Percentiles rank a stretch among this genome's conserved stretches.
These are phyloP conservation scores for Earliella scabrosa DNA, from an alignment of 1,284 basidiomycete genomes.

Conservation along the genomic window DNA sequence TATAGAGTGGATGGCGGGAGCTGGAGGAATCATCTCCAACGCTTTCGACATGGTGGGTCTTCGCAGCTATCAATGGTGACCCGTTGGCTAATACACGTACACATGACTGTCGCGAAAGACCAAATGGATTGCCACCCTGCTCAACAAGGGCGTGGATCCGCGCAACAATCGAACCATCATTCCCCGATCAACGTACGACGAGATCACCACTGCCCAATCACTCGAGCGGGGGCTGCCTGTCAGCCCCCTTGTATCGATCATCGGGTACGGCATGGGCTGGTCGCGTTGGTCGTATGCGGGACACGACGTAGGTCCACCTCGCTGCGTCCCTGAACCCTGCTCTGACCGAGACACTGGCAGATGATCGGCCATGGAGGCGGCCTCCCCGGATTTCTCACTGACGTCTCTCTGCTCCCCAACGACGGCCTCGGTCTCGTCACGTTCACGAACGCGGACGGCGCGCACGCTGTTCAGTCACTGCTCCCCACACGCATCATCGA, in stretches of 20 bases:
- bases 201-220: slow-evolving; percentile 40
- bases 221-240: slow-evolving; percentile 12
- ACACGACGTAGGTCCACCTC: slow-evolving; percentile 18
- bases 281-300: slow-evolving; percentile 11
- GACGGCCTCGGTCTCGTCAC: slow-evolving; percentile 45
- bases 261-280: slow-evolving; percentile 44
- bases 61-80: too few relatives aligned
- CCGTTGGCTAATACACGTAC: too few relatives aligned
- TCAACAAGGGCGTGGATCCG: slow-evolving; percentile 48
- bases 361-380: slow-evolving; percentile 26
- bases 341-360: slow-evolving; percentile 8
- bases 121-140: slow-evolving; percentile 47
- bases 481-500: slow-evolving; percentile 28
- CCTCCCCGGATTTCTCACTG: slow-evolving; percentile 41
- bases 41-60: slow-evolving; percentile 36
- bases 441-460: slow-evolving; percentile 44
- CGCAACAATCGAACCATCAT: slow-evolving; percentile 44
- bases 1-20: slow-evolving; percentile 29
- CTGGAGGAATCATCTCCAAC: slow-evolving; percentile 38
- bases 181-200: slow-evolving; percentile 41
- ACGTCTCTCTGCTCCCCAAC: slow-evolving; percentile 31
- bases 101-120: too few relatives aligned
- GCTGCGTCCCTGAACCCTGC: slow-evolving; percentile 7
- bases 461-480: slow-evolving; percentile 29
- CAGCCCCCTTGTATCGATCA: slow-evolving; percentile 18